phyloP scores from a whole-genome alignment of 2,329 filamentous ascomycete species.

The Hirsutella minnesotensis region DNA sequence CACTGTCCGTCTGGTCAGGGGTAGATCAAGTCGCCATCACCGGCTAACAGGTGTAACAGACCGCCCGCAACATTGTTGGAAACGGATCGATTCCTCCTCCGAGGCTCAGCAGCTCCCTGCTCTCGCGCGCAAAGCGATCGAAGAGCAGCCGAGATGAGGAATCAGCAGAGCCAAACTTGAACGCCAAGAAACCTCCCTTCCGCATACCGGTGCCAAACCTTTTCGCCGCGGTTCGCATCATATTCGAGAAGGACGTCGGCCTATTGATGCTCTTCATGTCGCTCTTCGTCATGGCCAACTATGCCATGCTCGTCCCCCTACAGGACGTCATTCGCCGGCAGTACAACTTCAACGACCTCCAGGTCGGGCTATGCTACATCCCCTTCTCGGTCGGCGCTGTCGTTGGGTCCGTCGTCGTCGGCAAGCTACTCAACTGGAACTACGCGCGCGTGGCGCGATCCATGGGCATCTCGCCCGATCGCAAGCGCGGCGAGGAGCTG shows the following conservation, averaged over 20 bases:
- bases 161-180: neutral
- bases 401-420: constrained; percentile 22
- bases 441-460: constrained; percentile 40
- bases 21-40: too few species aligned
- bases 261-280: constrained; percentile 21
- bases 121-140: constrained; percentile 4
- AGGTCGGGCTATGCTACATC: constrained; percentile 31
- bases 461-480: constrained; percentile 34
- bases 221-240: constrained; percentile 17
- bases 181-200: constrained; percentile 5
- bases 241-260: constrained; percentile 23
- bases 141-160: neutral
- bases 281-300: constrained; percentile 22
- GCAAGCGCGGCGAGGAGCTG: constrained; percentile 27
- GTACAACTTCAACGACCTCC: constrained; percentile 21
- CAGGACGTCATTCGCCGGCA: constrained; percentile 19
- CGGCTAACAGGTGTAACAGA: constrained; percentile 11
- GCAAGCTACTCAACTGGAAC: constrained; percentile 48
- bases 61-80: constrained; percentile 30
- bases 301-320: constrained; percentile 18
- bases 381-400: constrained; percentile 25
- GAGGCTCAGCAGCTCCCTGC: constrained; percentile 10
- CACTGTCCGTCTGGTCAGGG: too few species aligned
- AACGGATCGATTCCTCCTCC: constrained; percentile 30
- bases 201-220: constrained; percentile 17